A percentile compares a stretch with the other conserved stretches of the same genome.
Conservation (phyloP, 495 filamentous ascomycete genomes). For the Talaromyces stipitatus region DNA sequence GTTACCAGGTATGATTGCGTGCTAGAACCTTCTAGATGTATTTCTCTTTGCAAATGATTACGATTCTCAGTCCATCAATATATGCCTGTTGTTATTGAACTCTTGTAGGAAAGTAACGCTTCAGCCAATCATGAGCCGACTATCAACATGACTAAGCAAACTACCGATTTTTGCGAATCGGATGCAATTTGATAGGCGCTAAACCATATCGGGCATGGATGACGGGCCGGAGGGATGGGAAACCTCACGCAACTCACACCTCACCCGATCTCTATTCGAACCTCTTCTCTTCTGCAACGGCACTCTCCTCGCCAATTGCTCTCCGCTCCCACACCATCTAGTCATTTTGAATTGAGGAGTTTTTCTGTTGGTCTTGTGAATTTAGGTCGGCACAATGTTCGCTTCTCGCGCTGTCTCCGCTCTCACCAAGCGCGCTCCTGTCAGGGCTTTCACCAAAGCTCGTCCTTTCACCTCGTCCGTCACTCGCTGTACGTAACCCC, state of each 20-base stretch:
- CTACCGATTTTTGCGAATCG: not conserved
- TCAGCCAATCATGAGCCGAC: not conserved
- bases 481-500: slow-evolving; percentile 38
- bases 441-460: slow-evolving; percentile 41
- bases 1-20: no score
- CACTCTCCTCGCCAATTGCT: slow-evolving; percentile 3
- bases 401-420: slow-evolving; percentile 71
- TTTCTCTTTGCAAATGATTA: no score
- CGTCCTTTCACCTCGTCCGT: slow-evolving; percentile 43
- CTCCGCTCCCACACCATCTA: not conserved
- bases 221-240: slow-evolving; percentile 2
- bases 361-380: not conserved
- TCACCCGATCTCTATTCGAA: not conserved
- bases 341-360: not conserved
- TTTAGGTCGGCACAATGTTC: slow-evolving; percentile 55
- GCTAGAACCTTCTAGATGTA: no score
- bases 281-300: not conserved
- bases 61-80: no score
- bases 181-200: not conserved
- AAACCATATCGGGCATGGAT: not conserved
- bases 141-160: not conserved
- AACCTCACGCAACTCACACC: slow-evolving; percentile 6
- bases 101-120: not conserved
- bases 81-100: not conserved
- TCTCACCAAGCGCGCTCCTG: slow-evolving; percentile 61